These are phyloP conservation scores for Globisporangium takayamanum DNA, from an alignment of 352 stramenopile species.

Conservation along the genomic window DNA sequence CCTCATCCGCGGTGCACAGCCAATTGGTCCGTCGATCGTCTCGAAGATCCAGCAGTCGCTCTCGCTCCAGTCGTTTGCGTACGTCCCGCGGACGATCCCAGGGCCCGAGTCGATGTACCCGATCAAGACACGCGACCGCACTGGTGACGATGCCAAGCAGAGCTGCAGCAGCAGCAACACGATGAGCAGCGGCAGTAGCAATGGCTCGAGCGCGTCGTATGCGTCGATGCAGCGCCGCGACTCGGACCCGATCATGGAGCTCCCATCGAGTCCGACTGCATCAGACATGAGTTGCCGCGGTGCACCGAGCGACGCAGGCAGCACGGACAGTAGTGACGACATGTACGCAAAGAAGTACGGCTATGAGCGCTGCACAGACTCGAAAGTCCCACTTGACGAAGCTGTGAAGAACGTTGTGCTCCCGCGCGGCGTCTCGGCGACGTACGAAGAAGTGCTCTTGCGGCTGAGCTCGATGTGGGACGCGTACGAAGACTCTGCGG, in stretches of 20 bases:
- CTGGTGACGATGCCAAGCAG: neutral
- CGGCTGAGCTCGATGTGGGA: conserved; percentile 79
- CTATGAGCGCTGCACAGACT: conserved; percentile 62
- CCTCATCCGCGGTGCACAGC: conserved; percentile 68
- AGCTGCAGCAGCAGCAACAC: conserved; percentile 6
- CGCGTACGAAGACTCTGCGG: conserved; percentile 49
- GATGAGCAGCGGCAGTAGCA: conserved; percentile 7
- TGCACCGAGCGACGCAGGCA: conserved; percentile 6
- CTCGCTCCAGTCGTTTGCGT: conserved; percentile 56
- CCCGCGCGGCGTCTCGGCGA: conserved; percentile 38
- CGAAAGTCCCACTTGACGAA: conserved; percentile 57
- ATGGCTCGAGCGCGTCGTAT: conserved; percentile 30
- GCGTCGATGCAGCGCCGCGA: conserved; percentile 51
- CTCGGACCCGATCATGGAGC: conserved; percentile 35
- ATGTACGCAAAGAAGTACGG: conserved; percentile 37
- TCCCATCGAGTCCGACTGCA: conserved; percentile 30
- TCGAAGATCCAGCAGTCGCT: conserved; percentile 72
- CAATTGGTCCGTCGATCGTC: conserved; percentile 59
- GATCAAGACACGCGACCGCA: neutral
- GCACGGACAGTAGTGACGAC: conserved; percentile 31
- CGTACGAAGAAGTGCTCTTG: conserved; percentile 69
- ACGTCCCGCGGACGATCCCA: conserved; percentile 35
- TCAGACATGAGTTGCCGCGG: conserved; percentile 24
- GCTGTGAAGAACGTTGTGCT: conserved; percentile 79
- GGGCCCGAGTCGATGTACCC: neutral